Conservation (phyloP, 352 stramenopile genomes). For the Blastocystis sp. region DNA sequence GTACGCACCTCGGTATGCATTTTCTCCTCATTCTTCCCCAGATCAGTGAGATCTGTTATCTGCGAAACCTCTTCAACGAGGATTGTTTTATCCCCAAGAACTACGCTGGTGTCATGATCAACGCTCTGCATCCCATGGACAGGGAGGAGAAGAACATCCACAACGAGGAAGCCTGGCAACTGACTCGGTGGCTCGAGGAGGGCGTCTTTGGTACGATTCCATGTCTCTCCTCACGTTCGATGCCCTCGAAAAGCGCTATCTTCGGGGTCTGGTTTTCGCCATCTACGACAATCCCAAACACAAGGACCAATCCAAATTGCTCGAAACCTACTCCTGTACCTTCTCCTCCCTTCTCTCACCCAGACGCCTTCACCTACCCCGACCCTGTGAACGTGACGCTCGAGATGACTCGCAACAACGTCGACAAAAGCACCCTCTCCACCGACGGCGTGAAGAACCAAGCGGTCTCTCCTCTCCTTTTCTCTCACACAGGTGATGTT, state of each 20-base stretch:
- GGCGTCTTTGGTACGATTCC: conserved; percentile 1
- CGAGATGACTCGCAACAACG: conserved; percentile 12
- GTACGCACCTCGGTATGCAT: conserved; percentile 20
- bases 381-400: not conserved
- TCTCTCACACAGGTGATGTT: not conserved
- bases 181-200: conserved; percentile 36
- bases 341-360: not conserved
- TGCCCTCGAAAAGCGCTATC: conserved; percentile 38
- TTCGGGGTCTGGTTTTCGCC: conserved; percentile 15
- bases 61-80: conserved; percentile 39
- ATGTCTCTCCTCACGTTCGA: not conserved
- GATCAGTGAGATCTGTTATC: conserved; percentile 53
- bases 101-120: conserved; percentile 47
- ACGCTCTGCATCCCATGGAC: conserved; percentile 24
- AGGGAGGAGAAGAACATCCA: not conserved
- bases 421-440: not conserved
- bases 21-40: not conserved
- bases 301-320: not conserved
- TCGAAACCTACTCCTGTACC: conserved; percentile 44
- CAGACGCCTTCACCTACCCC: conserved; percentile 34
- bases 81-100: conserved; percentile 36
- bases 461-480: not conserved
- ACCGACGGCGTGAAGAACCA: conserved; percentile 33
- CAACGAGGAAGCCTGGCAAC: conserved; percentile 22
- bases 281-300: conserved; percentile 37